These are phyloP conservation scores for Leccinum holopus DNA, from an alignment of 1,284 basidiomycete genomes.

Conservation along the genomic window DNA sequence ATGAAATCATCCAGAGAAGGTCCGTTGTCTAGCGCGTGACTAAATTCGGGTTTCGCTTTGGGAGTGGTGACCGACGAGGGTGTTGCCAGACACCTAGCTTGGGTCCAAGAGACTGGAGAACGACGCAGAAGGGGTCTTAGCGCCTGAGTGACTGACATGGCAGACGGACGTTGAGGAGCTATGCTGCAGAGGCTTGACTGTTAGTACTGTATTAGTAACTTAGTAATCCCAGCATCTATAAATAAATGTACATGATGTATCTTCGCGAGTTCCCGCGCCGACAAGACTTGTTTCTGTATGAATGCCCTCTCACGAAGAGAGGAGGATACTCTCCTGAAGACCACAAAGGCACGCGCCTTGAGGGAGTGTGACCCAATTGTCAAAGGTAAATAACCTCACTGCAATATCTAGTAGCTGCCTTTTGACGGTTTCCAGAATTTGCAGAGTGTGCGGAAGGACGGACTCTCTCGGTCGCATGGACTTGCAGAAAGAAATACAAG, in stretches of 20 bases:
- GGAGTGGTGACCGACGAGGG: slow-evolving; percentile 37
- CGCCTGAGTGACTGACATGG: slow-evolving; percentile 17
- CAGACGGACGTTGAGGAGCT: not conserved
- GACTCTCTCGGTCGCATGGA: slow-evolving; percentile 82
- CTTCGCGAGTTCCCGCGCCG: slow-evolving; percentile 8
- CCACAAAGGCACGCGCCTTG: slow-evolving; percentile 77
- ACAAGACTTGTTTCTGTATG: slow-evolving; percentile 44
- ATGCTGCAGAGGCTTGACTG: too few relatives aligned
- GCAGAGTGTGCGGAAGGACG: slow-evolving; percentile 81
- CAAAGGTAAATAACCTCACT: slow-evolving; percentile 50
- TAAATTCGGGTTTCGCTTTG: slow-evolving; percentile 48
- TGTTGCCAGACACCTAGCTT: slow-evolving; percentile 55
- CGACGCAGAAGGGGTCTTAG: slow-evolving; percentile 17
- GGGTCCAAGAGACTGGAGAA: slow-evolving; percentile 11
- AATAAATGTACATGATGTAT: not conserved
- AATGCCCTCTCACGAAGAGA: slow-evolving; percentile 86
- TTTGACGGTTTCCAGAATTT: slow-evolving; percentile 59
- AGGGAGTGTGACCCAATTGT: slow-evolving; percentile 77
- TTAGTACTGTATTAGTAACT: too few relatives aligned
- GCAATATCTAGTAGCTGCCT: not conserved
- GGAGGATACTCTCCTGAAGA: slow-evolving; percentile 80
- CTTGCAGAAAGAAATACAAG: slow-evolving; percentile 70
- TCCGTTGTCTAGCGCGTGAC: slow-evolving; percentile 64
- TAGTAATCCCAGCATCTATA: slow-evolving; percentile 18
- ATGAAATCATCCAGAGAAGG: slow-evolving; percentile 88